Evolutionary conservation across 192 early-diverging fungal genomes (phyloP), one percentile per base, ranked within the genome.

Genomic region (Entomortierella beljakovae): DNA sequence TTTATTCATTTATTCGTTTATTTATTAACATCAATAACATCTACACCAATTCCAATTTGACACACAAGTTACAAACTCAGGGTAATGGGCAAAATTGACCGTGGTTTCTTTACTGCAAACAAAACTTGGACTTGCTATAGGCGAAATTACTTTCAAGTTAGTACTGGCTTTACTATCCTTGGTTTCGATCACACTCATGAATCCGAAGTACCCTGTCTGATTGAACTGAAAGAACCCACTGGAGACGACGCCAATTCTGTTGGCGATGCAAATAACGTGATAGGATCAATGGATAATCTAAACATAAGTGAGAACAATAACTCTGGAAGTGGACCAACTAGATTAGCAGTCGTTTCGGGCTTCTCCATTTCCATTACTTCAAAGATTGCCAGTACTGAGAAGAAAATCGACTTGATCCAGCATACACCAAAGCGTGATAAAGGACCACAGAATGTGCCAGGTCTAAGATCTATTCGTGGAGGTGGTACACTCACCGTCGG

Each of bases 341-440:
- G 68, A 1, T 32, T 79, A 29, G 60, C 55, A 4, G 57, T 79
- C 15, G 68, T 79, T 2, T 64, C 66, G 1, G 72, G 83, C 25
- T 98, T 97, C 67, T 75, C 87, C 9, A 70, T 96, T 31, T 90
- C 89, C 25, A 90, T 96, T 52, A 83, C 85, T 1, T 92, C 95
- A 18, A 87, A 87, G 11, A 88, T 94, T 9, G 80, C 88, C 2
- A 90, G 84, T 70, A 85, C 83, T 40, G 89, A 90, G 52, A 90
- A 89, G 57, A 81, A 87, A 26, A 92, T 96, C 7, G 94, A 95
- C 32, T 82, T 95, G 5, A 85, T 94, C 31, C 92, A 93, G 79
- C 92, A 92, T 71, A 96, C 92, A 1, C 87, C 95, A 28, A 97
- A 97, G 73, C 89, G 96, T n/a, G 94, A 96, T 72, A 96, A 96